A percentile compares a stretch with the other conserved stretches of the same genome.
Evolutionary conservation across 225 moss, liverwort and hornwort genomes (phyloP).

Genomic region (Lunularia cruciata): DNA sequence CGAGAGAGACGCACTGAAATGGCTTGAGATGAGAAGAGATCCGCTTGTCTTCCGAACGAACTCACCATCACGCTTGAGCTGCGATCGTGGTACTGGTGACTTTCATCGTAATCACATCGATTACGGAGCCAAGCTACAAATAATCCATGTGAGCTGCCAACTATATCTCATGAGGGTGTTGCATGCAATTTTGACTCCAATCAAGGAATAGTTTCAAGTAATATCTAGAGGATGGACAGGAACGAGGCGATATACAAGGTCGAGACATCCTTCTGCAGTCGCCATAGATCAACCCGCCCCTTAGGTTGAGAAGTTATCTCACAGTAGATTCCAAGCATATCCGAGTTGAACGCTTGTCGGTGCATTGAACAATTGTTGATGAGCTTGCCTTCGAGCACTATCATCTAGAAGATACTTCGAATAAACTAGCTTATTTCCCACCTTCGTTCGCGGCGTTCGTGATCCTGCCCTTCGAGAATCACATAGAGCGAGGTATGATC

Average conservation of each 20-base stretch:
- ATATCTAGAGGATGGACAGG: not conserved
- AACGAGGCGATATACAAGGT: no score
- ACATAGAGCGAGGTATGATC: no score
- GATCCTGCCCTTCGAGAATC: no score
- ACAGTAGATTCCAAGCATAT: not conserved
- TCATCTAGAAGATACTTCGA: not conserved
- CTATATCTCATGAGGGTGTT: not conserved
- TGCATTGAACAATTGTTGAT: not conserved
- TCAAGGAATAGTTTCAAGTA: slow-evolving; percentile 4
- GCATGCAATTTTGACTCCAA: slow-evolving; percentile 8
- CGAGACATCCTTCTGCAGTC: not conserved
- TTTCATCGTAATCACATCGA: not conserved
- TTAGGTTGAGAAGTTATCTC: not conserved
- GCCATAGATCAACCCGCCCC: not conserved
- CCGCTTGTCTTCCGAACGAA: not conserved
- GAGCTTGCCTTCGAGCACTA: not conserved
- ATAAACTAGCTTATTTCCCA: not conserved
- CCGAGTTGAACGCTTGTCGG: not conserved
- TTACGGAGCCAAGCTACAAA: slow-evolving; percentile 1
- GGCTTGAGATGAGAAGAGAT: slow-evolving; percentile 15
- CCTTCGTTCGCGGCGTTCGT: no score
- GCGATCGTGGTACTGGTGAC: slow-evolving; percentile 3
- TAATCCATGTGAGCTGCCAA: slow-evolving; percentile 19
- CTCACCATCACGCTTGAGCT: not conserved
- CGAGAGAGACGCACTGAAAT: not conserved